Base-by-base conservation (phyloP, 169 alveolate species). In the Plasmodium knowlesi region DNA sequence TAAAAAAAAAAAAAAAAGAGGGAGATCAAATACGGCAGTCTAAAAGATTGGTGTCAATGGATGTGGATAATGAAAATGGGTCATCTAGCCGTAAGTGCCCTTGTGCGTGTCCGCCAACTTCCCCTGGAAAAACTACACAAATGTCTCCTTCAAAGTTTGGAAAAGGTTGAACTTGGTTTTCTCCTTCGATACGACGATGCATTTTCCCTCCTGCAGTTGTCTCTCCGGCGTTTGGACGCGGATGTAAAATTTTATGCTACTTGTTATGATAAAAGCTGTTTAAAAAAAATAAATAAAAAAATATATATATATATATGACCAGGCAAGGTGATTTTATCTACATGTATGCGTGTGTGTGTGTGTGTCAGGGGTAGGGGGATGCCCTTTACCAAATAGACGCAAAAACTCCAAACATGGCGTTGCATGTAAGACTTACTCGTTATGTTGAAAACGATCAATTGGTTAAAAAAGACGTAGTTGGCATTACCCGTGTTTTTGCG, bases 401-500 rank as follows among this genome's bases (percentile, higher is more conserved):
- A 43, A 79, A 79, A 8, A 3, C 46, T 43, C 34, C 32, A 57
- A 16, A 57, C 32, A 57, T 3, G 34, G 22, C 34, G 19, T 39
- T 78, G 25, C 71, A 28, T 39, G 67, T 22, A 30, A 3, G 70
- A 78, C 5, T 78, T 88, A 88, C 94, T 71, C 25, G 88, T 88
- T 88, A 78, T 78, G 67, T 88, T 88, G 71, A 88, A 88, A 88
- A 88, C 82, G 19, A 71, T 70, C 8, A 88, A 16, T 16, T 88
- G 94, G 81, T 88, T 88, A 88, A 88, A 88, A 76, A 76, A 88
- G 16, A 41, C 94, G 46, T 76, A 88, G 73, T 88, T 88, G 19
- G 94, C 94, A 88, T 88, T 88, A 14, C 94, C 94, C 3, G 94
- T 88, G 41, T 88, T 88, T 78, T 88, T 88, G 39, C 88, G 83